Conservation (phyloP, 2,329 filamentous ascomycete genomes). For the Leptographium galeiforme region DNA sequence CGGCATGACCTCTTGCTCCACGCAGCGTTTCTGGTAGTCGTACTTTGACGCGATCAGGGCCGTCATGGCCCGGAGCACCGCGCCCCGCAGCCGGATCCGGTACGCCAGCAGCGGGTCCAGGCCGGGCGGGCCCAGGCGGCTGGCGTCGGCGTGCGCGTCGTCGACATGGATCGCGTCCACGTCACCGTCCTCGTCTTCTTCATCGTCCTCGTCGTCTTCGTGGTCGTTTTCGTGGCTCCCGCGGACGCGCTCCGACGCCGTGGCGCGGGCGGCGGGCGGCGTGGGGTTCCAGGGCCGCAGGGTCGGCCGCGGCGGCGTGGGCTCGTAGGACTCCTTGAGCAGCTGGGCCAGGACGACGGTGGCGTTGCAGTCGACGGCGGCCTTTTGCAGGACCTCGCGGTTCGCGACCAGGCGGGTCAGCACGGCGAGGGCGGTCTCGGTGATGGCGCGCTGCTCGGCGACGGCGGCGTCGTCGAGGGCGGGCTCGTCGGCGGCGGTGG, state of each 20-base stretch:
- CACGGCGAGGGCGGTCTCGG: conserved; percentile 60
- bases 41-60: conserved; percentile 72
- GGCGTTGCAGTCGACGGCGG: conserved; percentile 55
- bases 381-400: conserved; percentile 65
- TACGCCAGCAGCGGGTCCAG: conserved; percentile 49
- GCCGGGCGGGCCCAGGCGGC: conserved; percentile 43
- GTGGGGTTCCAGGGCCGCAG: conserved; percentile 24
- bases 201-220: background rate
- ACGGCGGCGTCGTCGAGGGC: conserved; percentile 23
- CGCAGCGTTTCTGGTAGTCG: conserved; percentile 67
- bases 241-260: background rate
- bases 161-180: background rate
- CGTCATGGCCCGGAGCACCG: conserved; percentile 64
- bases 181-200: background rate
- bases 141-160: conserved; percentile 16
- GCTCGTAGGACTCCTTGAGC: conserved; percentile 37
- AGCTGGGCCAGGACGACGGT: conserved; percentile 33
- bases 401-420: conserved; percentile 69
- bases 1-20: conserved; percentile 66
- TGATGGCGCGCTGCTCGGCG: conserved; percentile 35
- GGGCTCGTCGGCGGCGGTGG: conserved; percentile 8
- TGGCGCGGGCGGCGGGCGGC: conserved; percentile 8
- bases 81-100: conserved; percentile 63
- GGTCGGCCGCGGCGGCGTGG: conserved; percentile 20
- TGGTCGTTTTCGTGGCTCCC: background rate